Conservation (phyloP, 805 yeast genomes). For the Naumovozyma castellii region DNA sequence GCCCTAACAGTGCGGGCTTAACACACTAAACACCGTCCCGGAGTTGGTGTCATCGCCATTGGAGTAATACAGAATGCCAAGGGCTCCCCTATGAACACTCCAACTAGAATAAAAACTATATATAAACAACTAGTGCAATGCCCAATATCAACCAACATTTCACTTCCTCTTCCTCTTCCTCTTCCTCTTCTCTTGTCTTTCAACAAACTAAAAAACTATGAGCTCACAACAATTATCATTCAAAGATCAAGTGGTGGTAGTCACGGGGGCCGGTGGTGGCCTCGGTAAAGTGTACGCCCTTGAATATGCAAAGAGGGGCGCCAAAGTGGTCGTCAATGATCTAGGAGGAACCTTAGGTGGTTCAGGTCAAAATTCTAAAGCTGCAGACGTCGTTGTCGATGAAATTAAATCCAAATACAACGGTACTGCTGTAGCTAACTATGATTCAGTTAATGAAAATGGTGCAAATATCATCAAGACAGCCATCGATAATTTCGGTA, state of each 20-base stretch:
- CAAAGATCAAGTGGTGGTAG: constrained; percentile 79
- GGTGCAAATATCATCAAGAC: constrained; percentile 80
- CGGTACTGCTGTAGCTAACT: constrained; percentile 87
- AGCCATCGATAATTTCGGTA: constrained; percentile 78
- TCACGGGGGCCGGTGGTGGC: constrained; percentile 98
- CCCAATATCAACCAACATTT: no score
- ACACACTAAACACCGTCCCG: no score
- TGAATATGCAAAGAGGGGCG: constrained; percentile 83
- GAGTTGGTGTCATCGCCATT: no score
- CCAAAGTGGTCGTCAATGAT: constrained; percentile 91
- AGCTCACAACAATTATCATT: constrained; percentile 34
- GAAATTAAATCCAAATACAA: constrained; percentile 61
- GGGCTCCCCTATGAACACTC: no score
- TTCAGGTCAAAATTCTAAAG: constrained; percentile 54
- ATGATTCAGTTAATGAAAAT: constrained; percentile 74
- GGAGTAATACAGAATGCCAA: no score
- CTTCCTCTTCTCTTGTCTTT: no score
- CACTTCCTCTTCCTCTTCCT: no score
- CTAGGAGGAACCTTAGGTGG: constrained; percentile 79
- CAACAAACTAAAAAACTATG: no score
- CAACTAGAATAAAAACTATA: no score
- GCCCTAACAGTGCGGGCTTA: neutral
- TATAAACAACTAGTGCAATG: no score
- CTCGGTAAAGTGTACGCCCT: constrained; percentile 82
- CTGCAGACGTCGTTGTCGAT: constrained; percentile 83